phyloP scores from a whole-genome alignment of 2,329 filamentous ascomycete genomes.

The Colletotrichum aenigma region DNA sequence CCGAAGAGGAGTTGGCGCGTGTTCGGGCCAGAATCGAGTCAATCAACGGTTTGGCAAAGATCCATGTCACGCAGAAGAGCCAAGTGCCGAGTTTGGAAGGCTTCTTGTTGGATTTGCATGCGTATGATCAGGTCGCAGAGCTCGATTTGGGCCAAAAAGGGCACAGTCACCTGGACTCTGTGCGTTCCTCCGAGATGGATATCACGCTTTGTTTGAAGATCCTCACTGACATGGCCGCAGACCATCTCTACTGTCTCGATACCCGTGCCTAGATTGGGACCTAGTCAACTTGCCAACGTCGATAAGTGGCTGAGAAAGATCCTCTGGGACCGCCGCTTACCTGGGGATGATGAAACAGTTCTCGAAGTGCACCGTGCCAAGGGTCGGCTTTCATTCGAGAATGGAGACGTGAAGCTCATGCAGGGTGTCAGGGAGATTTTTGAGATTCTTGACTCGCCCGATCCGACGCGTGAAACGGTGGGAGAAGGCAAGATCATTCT shows the following conservation, averaged over 20 bases:
- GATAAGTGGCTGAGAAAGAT: conserved; percentile 84
- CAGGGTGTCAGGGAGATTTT: conserved; percentile 95
- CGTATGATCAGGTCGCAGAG: conserved; percentile 82
- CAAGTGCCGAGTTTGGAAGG: conserved; percentile 83
- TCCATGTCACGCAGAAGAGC: conserved; percentile 82
- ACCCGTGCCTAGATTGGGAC: conserved; percentile 62
- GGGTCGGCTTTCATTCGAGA: conserved; percentile 70
- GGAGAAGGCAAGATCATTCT: conserved; percentile 63
- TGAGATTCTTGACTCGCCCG: conserved; percentile 75
- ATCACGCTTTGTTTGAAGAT: background rate
- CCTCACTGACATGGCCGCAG: conserved; percentile 44
- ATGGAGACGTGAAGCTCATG: conserved; percentile 75
- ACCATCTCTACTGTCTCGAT: conserved; percentile 86
- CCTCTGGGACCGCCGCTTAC: conserved; percentile 79
- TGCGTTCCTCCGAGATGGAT: conserved; percentile 46
- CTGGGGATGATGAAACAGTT: conserved; percentile 39
- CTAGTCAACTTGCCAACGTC: conserved; percentile 63
- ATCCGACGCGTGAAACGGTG: conserved; percentile 30
- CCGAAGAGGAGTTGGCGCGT: conserved; percentile 66
- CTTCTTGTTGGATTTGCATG: conserved; percentile 86
- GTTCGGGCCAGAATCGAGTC: conserved; percentile 76
- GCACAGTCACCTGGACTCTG: conserved; percentile 89
- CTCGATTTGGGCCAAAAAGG: conserved; percentile 76
- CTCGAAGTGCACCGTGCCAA: conserved; percentile 92
- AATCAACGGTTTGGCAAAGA: conserved; percentile 88